A percentile compares a stretch with the other conserved stretches of the same genome.
Conservation (phyloP, 202 grass and related monocot species). For the Miscanthus sacchariflorus region DNA sequence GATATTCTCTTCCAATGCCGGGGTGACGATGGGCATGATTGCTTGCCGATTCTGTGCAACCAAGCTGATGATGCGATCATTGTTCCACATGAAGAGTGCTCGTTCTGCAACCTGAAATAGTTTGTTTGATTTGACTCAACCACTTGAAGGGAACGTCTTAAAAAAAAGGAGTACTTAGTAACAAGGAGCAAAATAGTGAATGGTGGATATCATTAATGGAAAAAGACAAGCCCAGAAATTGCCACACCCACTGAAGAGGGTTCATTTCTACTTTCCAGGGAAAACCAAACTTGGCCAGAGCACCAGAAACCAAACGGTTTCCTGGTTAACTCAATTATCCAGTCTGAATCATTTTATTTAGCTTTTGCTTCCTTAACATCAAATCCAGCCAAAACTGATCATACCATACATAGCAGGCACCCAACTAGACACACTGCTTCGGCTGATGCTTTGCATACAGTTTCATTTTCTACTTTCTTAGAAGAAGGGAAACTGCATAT, state of each 20-base stretch:
- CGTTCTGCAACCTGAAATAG: constrained; percentile 68
- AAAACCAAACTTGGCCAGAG: not conserved
- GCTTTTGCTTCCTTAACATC: constrained; percentile 6
- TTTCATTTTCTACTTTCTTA: not conserved
- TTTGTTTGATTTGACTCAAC: not conserved
- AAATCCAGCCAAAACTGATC: not conserved
- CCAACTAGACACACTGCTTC: not conserved
- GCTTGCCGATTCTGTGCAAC: constrained; percentile 62
- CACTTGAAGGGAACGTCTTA: not conserved
- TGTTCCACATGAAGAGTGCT: constrained; percentile 74
- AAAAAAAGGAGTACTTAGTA: not conserved
- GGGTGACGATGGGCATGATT: constrained; percentile 56
- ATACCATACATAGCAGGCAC: not conserved
- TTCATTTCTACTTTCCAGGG: not conserved
- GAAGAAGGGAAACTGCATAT: not conserved
- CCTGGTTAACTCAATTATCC: not conserved
- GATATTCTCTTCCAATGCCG: constrained; percentile 57
- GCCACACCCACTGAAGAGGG: not conserved
- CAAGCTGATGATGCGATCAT: constrained; percentile 64
- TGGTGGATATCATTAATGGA: not conserved
- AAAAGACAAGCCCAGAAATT: constrained; percentile 1
- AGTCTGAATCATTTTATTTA: not conserved
- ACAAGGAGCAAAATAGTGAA: not conserved
- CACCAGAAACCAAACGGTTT: not conserved
- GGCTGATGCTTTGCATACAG: not conserved